Base-by-base conservation (phyloP, 106 monocot genomes). In the Apostasia ramifera region DNA sequence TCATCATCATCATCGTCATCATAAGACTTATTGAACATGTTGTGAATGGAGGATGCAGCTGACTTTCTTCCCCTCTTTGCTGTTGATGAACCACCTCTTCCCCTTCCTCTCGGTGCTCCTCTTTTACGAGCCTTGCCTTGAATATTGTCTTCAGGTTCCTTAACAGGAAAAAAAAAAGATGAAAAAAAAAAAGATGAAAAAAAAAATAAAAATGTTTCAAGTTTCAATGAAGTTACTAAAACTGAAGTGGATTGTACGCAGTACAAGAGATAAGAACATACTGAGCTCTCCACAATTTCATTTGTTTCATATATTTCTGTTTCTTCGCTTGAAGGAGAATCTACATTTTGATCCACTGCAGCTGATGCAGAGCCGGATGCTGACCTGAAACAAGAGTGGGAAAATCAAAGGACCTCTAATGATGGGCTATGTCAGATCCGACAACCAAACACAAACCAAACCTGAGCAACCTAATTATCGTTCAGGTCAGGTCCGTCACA, bases 271-370 rank as follows among this genome's bases (percentile, higher is more conserved):
- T n/a, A 46, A 68, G 42, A 66, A 69, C 67, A 45, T 86, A 97
- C 95, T 52, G 89, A 92, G 72, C 53, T 83, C 47, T 97, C 95
- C 69, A 73, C 75, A 41, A 76, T 69, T 81, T 95, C 95, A 67
- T 92, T 78, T 41, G 47, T 61, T 56, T 83, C 79, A 62, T 70
- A 81, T 66, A 66, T 81, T 55, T 91, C 86, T 52, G 81, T 82
- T 71, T 91, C 95, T 76, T 89, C 89, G 66, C 87, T 89, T 53
- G 92, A 86, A 63, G 81, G 81, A 44, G 89, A 88, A 6, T 89
- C 80, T 39, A 84, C 86, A 38, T 78, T 86, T 76, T 90, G 87
- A 53, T 78, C 84, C n/a, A 76, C 69, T 44, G 80, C 51, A 65
- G 81, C 81, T 46, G 85, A 83, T 72, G 82, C 73, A 52, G 83